Evolutionary conservation across 2,329 filamentous ascomycete genomes (phyloP).

Genomic region (Geosmithia morbida): DNA sequence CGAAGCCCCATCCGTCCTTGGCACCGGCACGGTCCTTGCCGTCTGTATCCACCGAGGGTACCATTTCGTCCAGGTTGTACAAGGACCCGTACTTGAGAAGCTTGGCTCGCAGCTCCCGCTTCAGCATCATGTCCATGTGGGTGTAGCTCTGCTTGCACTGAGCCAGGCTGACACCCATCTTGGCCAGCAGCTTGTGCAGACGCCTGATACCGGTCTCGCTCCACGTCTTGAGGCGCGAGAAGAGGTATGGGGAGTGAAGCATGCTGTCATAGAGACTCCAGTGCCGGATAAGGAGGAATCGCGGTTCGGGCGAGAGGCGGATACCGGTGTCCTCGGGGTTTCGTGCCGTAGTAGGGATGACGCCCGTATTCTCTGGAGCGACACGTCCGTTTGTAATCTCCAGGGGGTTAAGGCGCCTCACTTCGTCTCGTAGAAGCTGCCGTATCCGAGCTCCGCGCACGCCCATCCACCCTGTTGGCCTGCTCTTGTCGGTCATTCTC

Average conservation of each 20-base stretch:
- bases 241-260: conserved; percentile 91
- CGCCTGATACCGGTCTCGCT: conserved; percentile 78
- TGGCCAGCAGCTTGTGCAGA: conserved; percentile 85
- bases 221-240: conserved; percentile 87
- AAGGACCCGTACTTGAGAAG: conserved; percentile 83
- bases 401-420: conserved; percentile 79
- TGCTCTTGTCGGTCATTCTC: conserved; percentile 38
- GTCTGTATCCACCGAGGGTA: conserved; percentile 63
- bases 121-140: conserved; percentile 97
- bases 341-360: conserved; percentile 77
- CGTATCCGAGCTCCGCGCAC: conserved; percentile 72
- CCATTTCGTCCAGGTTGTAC: conserved; percentile 87
- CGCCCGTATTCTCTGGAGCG: conserved; percentile 54
- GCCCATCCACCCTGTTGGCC: conserved; percentile 62
- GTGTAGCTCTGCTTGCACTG: conserved; percentile 94
- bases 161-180: conserved; percentile 90
- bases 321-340: conserved; percentile 89
- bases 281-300: conserved; percentile 82
- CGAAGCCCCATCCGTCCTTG: conserved; percentile 93
- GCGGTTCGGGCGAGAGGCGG: conserved; percentile 81
- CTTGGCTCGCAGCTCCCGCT: conserved; percentile 71
- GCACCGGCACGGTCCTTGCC: conserved; percentile 53
- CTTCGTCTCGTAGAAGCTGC: conserved; percentile 80
- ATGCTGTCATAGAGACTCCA: conserved; percentile 98
- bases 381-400: conserved; percentile 45